These are phyloP conservation scores for Hypoxylon sp. DNA, from an alignment of 2,329 filamentous ascomycete species.

Conservation along the genomic window DNA sequence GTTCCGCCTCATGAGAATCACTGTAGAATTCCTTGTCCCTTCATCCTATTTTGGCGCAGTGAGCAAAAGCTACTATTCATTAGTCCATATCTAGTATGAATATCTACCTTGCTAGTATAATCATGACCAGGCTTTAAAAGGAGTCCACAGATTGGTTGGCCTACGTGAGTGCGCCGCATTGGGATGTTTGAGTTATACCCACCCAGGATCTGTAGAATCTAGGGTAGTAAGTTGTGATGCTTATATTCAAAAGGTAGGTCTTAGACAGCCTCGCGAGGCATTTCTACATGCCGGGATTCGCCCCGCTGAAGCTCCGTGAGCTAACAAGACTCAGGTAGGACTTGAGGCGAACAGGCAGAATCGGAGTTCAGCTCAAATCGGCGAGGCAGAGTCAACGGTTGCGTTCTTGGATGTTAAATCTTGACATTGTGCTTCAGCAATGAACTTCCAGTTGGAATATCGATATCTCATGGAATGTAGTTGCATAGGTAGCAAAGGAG, in stretches of 20 bases:
- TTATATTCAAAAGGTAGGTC: slow-evolving; percentile 7
- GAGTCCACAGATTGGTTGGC: slow-evolving; percentile 6
- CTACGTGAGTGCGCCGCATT: slow-evolving; percentile 18
- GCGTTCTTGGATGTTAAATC: neutral
- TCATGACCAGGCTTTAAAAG: neutral
- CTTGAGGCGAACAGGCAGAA: slow-evolving; percentile 14
- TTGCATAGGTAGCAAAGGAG: slow-evolving; percentile 5
- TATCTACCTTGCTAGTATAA: neutral
- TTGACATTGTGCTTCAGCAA: neutral
- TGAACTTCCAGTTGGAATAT: neutral
- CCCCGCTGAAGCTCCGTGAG: slow-evolving; percentile 16
- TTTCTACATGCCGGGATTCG: slow-evolving; percentile 5
- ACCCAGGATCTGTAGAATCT: neutral
- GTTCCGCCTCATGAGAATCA: neutral
- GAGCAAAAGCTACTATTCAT: neutral
- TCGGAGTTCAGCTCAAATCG: slow-evolving; percentile 3
- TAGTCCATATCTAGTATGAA: neutral
- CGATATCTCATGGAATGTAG: neutral
- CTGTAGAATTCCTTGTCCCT: neutral
- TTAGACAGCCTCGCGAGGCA: slow-evolving; percentile 28
- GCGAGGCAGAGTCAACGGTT: neutral
- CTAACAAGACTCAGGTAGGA: slow-evolving; percentile 6
- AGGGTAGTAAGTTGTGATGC: neutral
- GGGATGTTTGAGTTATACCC: neutral
- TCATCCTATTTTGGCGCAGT: neutral